A percentile compares a stretch with the other conserved stretches of the same genome.
Evolutionary conservation across 1,139 yeast genomes (phyloP).

Genomic region (Tardiomyces blankii): DNA sequence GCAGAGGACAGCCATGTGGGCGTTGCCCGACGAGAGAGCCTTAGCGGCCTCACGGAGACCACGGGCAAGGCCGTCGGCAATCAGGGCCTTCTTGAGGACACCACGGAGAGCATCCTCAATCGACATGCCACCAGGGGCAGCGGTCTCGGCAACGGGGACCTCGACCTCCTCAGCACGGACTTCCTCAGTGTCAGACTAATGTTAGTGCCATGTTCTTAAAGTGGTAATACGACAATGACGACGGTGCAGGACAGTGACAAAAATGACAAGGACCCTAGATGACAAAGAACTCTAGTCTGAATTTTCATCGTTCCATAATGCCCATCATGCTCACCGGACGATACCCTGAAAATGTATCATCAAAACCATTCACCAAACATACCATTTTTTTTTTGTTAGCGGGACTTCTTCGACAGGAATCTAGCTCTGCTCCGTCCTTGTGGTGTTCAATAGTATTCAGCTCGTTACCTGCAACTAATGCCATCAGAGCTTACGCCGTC

Average conservation of each 20-base stretch:
- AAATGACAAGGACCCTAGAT: neutral
- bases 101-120: slow-evolving; percentile 98
- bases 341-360: too few species aligned
- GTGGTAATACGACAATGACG: too few species aligned
- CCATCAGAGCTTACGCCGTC: neutral
- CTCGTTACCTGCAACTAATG: neutral
- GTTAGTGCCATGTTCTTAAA: neutral
- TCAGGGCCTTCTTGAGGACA: slow-evolving; percentile 95
- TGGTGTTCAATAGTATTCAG: neutral
- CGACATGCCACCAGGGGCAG: slow-evolving; percentile 76
- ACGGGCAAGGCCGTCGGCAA: slow-evolving; percentile 99
- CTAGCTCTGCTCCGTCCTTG: slow-evolving; percentile 24
- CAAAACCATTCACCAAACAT: too few species aligned
- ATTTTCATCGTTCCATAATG: too few species aligned
- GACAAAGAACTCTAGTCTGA: too few species aligned
- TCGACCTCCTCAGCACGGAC: slow-evolving; percentile 66
- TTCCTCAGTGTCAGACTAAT: slow-evolving; percentile 33
- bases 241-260: neutral
- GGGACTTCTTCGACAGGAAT: slow-evolving; percentile 27
- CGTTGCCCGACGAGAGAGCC: slow-evolving; percentile 92
- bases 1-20: slow-evolving; percentile 94
- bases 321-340: too few species aligned
- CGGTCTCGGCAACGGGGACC: slow-evolving; percentile 72
- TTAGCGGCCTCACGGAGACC: slow-evolving; percentile 99
- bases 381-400: slow-evolving; percentile 12